phyloP scores from a whole-genome alignment of 2,329 filamentous ascomycete genomes.

The Plenodomus lindquistii region DNA sequence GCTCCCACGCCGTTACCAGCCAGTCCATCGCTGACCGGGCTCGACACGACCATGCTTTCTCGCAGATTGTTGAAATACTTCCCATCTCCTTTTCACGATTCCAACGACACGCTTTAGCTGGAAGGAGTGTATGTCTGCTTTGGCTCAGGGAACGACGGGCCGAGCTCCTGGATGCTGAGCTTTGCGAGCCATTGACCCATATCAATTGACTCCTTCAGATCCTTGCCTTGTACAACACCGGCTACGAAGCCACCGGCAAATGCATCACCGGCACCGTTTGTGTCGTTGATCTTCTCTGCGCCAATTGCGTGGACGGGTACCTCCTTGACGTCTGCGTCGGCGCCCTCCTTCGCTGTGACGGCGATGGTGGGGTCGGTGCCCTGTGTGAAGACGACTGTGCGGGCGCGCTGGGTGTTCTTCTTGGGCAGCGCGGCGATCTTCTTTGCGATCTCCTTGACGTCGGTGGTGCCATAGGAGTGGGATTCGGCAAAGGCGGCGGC shows the following conservation, averaged over 20 bases:
- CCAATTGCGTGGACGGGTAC: conserved; percentile 82
- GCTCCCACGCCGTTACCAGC: conserved; percentile 3
- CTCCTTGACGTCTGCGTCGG: conserved; percentile 68
- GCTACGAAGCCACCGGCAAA: conserved; percentile 95
- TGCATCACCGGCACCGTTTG: conserved; percentile 94
- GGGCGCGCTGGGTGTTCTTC: conserved; percentile 82
- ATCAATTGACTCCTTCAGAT: conserved; percentile 77
- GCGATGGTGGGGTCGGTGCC: conserved; percentile 90
- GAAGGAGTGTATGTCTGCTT: conserved; percentile 44
- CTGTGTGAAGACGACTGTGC: conserved; percentile 91
- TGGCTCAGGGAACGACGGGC: conserved; percentile 72
- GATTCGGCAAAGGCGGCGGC: conserved; percentile 83
- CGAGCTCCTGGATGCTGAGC: conserved; percentile 91
- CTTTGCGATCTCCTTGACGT: conserved; percentile 83
- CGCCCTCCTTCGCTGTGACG: conserved; percentile 70
- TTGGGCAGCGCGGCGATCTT: conserved; percentile 86
- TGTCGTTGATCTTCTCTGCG: conserved; percentile 83
- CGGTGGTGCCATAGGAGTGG: conserved; percentile 72
- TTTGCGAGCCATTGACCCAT: conserved; percentile 97
- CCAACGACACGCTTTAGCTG: conserved; percentile 32
- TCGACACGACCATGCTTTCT: conserved; percentile 15
- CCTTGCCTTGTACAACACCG: conserved; percentile 82
- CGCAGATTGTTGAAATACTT: conserved; percentile 47
- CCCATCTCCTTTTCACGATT: conserved; percentile 42
- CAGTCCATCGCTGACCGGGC: too few relatives aligned